Evolutionary conservation across 176 grass and related monocot genomes (phyloP).

Genomic region (Lolium perenne): DNA sequence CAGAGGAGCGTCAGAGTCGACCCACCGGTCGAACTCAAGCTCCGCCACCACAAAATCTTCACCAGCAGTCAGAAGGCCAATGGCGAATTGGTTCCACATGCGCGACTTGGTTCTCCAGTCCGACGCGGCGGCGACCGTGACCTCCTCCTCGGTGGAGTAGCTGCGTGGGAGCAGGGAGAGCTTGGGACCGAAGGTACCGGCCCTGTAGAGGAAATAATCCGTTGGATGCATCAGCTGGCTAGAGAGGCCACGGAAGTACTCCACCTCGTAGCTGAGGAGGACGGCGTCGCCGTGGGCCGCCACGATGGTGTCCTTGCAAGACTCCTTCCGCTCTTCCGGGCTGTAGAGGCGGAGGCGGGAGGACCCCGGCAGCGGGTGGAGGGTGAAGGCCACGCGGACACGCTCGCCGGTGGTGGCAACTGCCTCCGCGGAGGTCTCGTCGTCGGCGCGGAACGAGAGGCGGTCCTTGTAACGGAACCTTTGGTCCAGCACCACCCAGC

Average conservation of each 20-base stretch:
- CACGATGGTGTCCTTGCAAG: background rate
- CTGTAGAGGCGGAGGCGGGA: background rate
- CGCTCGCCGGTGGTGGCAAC: background rate
- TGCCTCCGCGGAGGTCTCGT: background rate
- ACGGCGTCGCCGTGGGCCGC: constrained; percentile 11
- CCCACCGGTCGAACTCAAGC: background rate
- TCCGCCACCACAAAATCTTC: background rate
- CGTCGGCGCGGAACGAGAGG: background rate
- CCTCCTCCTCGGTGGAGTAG: background rate
- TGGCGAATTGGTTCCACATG: background rate
- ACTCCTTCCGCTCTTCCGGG: background rate
- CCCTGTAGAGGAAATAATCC: background rate
- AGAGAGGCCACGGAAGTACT: background rate
- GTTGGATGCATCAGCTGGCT: background rate
- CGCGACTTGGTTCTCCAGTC: background rate
- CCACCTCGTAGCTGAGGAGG: background rate
- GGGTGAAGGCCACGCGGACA: background rate
- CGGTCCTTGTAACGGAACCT: background rate
- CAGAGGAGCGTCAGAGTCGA: background rate
- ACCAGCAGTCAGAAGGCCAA: background rate
- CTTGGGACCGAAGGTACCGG: background rate
- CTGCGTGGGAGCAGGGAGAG: background rate
- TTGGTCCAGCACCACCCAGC: background rate
- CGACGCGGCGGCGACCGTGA: background rate
- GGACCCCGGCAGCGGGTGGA: background rate